Evolutionary conservation across 129 eudicot species (phyloP).

Genomic region (Oenanthe sinensis): DNA sequence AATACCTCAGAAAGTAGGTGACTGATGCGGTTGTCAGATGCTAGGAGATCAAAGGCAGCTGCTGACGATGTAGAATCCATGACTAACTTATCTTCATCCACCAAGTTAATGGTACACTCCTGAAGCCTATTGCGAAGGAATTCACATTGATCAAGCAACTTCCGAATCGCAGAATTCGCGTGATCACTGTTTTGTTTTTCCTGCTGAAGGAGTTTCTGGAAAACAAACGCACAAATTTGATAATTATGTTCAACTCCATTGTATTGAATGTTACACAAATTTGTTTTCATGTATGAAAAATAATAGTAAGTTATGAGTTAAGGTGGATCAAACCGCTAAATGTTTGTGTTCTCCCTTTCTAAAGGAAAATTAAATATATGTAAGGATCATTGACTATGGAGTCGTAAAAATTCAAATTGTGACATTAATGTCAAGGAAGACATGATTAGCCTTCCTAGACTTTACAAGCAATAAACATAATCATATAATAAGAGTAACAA

Average conservation of each 20-base stretch:
- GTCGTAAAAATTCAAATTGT: neutral
- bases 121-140: conserved; percentile 53
- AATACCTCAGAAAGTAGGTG: conserved; percentile 71
- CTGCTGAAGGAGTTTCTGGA: conserved; percentile 55
- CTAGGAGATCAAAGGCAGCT: conserved; percentile 42
- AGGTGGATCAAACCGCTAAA: neutral
- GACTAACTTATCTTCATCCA: conserved; percentile 21
- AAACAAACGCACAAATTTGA: conserved; percentile 8
- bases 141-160: conserved; percentile 58
- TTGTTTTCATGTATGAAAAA: neutral
- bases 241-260: neutral
- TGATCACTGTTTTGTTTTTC: conserved; percentile 46
- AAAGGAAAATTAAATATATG: too few relatives aligned
- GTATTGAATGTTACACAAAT: neutral
- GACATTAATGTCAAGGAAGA: neutral
- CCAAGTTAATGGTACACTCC: conserved; percentile 50
- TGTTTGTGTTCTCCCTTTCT: neutral
- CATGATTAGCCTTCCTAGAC: neutral
- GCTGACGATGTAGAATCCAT: conserved; percentile 38
- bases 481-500: neutral
- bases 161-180: conserved; percentile 29
- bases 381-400: neutral
- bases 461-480: neutral
- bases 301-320: too few relatives aligned
- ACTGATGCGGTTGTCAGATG: conserved; percentile 55